Evolutionary conservation across 1,284 basidiomycete species (phyloP), one percentile per base, ranked within the genome.

Genomic region (Ustilago esculenta): DNA sequence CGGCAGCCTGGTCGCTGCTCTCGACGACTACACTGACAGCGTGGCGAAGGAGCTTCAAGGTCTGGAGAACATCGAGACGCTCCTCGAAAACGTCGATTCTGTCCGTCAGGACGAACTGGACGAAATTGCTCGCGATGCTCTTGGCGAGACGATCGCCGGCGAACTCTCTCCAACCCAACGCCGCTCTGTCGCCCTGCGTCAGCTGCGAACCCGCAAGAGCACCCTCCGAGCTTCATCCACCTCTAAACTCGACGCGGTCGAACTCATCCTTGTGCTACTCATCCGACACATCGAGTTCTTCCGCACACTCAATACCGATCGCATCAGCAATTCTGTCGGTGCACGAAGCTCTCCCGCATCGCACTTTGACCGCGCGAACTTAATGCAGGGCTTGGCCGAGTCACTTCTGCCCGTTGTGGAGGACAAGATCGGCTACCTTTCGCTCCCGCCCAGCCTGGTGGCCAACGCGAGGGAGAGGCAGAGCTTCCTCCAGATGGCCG

Each of bases 241-340:
- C 29, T 66, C 86, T 85, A 73, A 84, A 84, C 55, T 84, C 90
- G 91, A 88, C 67, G 88, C 89, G 41, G 84, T 90, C 43, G 93
- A 96, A 83, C 90, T 94, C 85, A 83, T 92, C 7, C 84, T 96
- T 7, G 85, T 96, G 6, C 85, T 96, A 23, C 85, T 93, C 11
- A 94, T 92, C 89, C 86, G 92, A 29, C 94, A 97, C 80, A 80
- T 94, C 33, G 85, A 88, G 17, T 84, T 83, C 73, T 86, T 84
- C 79, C 82, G 84, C 79, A 23, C 76, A 70, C 36, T 81, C 48
- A 33, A 52, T 50, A 45, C 37, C 25, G 49, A 63, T 43, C 30
- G 48, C 20, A 20, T 40, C 44, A 36, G 14, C 27, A 12, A 6
- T n/a, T n/a, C n/a, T n/a, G n/a, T n/a, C n/a, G n/a, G n/a, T n/a